Conservation (phyloP, 495 filamentous ascomycete species). For the Aspergillus conjunctus region DNA sequence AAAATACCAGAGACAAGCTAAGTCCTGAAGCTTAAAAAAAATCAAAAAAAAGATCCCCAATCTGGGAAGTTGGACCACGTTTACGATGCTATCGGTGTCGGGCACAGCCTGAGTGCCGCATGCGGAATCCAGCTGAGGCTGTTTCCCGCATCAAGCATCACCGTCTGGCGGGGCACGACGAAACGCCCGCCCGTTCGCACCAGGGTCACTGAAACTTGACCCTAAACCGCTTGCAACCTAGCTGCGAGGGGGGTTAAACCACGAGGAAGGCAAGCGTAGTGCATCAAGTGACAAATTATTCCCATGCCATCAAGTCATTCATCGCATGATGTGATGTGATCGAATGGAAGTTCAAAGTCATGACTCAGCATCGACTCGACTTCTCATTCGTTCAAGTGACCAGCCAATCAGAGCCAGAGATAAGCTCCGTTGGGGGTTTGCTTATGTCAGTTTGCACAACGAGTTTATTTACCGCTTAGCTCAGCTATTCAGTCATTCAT, state of each 20-base stretch:
- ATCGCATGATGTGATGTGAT: not conserved
- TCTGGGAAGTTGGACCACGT: not conserved
- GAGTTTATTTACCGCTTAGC: no score
- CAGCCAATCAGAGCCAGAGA: conserved; percentile 5
- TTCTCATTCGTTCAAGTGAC: not conserved
- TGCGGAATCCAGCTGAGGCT: not conserved
- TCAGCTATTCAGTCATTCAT: no score
- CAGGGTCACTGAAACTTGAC: not conserved
- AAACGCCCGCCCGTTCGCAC: not conserved
- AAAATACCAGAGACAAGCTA: not conserved
- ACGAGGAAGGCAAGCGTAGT: not conserved
- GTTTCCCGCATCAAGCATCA: not conserved
- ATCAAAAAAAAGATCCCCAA: not conserved
- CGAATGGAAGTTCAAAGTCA: no score
- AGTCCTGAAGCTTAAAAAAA: not conserved
- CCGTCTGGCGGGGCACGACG: conserved; percentile 1
- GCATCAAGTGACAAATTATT: not conserved
- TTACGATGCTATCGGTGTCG: not conserved
- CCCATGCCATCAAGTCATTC: not conserved
- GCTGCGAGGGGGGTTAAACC: not conserved
- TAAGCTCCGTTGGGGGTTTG: conserved; percentile 1
- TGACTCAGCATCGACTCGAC: no score
- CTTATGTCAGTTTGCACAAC: conserved; percentile 2
- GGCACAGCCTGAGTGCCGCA: not conserved
- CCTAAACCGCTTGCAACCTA: conserved; percentile 4